Conservation (phyloP, 495 filamentous ascomycete genomes). For the Ramalina intermedia region DNA sequence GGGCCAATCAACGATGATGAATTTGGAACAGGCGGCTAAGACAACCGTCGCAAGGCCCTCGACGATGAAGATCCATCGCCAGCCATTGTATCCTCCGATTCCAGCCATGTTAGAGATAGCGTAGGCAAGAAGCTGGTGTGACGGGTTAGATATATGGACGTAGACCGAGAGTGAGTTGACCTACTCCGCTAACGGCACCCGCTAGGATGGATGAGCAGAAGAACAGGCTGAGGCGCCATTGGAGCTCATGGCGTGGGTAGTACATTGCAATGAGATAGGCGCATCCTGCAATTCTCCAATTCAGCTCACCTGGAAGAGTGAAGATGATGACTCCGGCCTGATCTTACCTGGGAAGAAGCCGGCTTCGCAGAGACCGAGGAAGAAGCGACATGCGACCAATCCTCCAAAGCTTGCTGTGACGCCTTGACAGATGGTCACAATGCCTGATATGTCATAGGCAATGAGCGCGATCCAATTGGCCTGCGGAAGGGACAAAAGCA, state of each 20-base stretch:
- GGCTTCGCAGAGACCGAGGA: slow-evolving; percentile 46
- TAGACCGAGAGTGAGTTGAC: background rate
- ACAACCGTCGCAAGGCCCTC: slow-evolving; percentile 41
- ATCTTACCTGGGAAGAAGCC: slow-evolving; percentile 39
- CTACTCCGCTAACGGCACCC: slow-evolving; percentile 46
- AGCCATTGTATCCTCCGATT: slow-evolving; percentile 28
- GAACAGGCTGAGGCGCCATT: slow-evolving; percentile 42
- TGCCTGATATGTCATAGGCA: slow-evolving; percentile 14
- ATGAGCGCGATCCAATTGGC: background rate
- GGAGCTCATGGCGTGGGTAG: slow-evolving; percentile 48
- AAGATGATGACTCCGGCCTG: background rate
- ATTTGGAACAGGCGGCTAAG: slow-evolving; percentile 31
- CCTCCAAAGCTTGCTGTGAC: slow-evolving; percentile 36
- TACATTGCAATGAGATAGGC: slow-evolving; percentile 45
- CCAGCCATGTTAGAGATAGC: slow-evolving; percentile 42
- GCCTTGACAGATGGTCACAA: slow-evolving; percentile 44
- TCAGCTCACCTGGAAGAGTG: background rate
- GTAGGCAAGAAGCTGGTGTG: slow-evolving; percentile 40
- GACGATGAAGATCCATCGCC: slow-evolving; percentile 58
- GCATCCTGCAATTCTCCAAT: slow-evolving; percentile 14
- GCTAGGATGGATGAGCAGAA: slow-evolving; percentile 42
- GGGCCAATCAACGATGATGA: slow-evolving; percentile 44
- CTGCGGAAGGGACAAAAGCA: background rate
- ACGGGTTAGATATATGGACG: background rate
- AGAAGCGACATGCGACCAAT: slow-evolving; percentile 41